These are phyloP conservation scores for Dictyostelium capitatum DNA, from an alignment of 78 protist genomes.

Conservation along the genomic window DNA sequence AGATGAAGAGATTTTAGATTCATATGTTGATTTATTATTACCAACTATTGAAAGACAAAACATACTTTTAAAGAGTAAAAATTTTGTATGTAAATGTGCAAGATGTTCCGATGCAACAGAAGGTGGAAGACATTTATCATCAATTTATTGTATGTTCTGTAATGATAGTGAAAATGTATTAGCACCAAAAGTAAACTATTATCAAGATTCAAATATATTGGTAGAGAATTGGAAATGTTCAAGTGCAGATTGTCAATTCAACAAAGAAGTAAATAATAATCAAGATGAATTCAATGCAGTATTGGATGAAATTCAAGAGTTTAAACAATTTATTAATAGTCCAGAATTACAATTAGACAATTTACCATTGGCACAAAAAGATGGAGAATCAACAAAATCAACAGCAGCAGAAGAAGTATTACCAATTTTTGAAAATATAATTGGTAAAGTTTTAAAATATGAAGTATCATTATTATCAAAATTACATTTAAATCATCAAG, in stretches of 20 bases:
- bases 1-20: slow-evolving; percentile 34
- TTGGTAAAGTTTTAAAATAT: neutral
- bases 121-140: slow-evolving; percentile 25
- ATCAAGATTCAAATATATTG: neutral
- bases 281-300: neutral
- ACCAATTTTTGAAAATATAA: neutral
- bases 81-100: slow-evolving; percentile 51
- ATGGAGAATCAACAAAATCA: neutral
- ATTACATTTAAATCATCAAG: slow-evolving; percentile 28
- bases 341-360: neutral
- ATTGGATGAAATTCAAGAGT: neutral
- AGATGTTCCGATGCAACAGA: slow-evolving; percentile 48
- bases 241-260: neutral
- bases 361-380: neutral
- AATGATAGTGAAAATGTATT: slow-evolving; percentile 8
- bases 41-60: slow-evolving; percentile 73
- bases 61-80: slow-evolving; percentile 14
- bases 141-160: slow-evolving; percentile 37
- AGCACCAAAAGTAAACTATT: slow-evolving; percentile 31
- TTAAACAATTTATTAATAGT: slow-evolving; percentile 11
- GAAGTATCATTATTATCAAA: neutral
- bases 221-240: slow-evolving; percentile 38
- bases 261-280: neutral
- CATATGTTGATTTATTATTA: slow-evolving; percentile 57
- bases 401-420: neutral